Evolutionary conservation across 331 rosid species (phyloP).

Genomic region (Malus hybrid): DNA sequence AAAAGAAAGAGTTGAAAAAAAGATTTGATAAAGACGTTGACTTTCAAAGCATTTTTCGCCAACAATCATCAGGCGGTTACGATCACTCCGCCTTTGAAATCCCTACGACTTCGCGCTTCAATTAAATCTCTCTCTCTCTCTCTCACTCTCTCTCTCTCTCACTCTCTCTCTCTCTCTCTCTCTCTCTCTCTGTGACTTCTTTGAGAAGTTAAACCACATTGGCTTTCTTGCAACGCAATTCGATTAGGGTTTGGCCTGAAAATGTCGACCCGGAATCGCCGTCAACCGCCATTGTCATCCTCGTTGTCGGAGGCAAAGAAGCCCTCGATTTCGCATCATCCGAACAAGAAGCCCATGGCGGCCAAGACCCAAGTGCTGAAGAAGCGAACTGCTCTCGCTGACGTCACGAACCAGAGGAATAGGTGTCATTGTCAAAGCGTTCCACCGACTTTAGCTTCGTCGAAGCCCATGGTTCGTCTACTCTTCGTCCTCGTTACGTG

Average conservation of each 20-base stretch:
- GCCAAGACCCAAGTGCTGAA: slow-evolving; percentile 36
- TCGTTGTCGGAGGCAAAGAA: slow-evolving; percentile 32
- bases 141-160: not conserved
- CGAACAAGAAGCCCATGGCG: slow-evolving; percentile 18
- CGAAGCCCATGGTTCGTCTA: slow-evolving; percentile 41
- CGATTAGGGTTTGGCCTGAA: slow-evolving; percentile 7
- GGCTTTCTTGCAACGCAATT: not conserved
- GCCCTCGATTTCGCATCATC: slow-evolving; percentile 26
- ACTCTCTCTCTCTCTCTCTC: not conserved
- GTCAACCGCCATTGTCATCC: slow-evolving; percentile 43
- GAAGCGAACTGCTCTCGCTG: slow-evolving; percentile 82
- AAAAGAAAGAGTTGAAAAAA: no score
- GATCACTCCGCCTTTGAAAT: not conserved
- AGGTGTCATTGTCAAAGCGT: slow-evolving; percentile 23
- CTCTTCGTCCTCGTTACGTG: not conserved
- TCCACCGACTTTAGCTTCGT: slow-evolving; percentile 21
- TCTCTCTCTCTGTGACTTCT: not conserved
- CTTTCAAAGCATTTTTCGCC: not conserved
- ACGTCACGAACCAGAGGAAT: slow-evolving; percentile 54
- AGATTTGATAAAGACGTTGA: no score
- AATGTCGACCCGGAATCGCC: slow-evolving; percentile 46
- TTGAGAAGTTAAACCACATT: not conserved
- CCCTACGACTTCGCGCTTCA: slow-evolving; percentile 8
- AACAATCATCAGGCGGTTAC: not conserved
- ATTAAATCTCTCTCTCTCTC: not conserved